Conservation (phyloP, 768 basidiomycete species). For the Russula foetens region DNA sequence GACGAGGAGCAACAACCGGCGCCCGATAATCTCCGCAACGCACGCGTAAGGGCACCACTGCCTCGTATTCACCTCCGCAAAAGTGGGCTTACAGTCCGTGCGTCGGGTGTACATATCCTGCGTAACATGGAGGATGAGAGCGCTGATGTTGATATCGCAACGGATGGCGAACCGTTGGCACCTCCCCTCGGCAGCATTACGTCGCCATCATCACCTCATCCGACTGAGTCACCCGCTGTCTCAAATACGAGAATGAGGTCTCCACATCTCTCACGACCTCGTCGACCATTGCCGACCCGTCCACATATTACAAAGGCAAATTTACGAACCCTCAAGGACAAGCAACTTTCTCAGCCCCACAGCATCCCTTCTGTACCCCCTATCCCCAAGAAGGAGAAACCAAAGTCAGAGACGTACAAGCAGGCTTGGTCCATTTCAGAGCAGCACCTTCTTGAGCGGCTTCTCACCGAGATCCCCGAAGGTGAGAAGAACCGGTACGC, state of each 20-base stretch:
- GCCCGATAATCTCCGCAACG: conserved; percentile 34
- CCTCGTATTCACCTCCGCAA: conserved; percentile 46
- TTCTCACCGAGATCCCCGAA: conserved; percentile 69
- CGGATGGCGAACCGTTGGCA: conserved; percentile 2
- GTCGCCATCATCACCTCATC: not conserved
- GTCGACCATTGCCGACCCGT: not conserved
- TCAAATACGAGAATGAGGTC: not conserved
- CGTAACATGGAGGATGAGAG: conserved; percentile 54
- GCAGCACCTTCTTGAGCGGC: conserved; percentile 66
- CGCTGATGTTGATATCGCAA: conserved; percentile 48
- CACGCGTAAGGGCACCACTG: conserved; percentile 44
- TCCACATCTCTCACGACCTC: conserved; percentile 1
- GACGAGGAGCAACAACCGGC: conserved; percentile 32
- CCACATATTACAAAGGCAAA: conserved; percentile 8
- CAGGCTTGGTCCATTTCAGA: conserved; percentile 70
- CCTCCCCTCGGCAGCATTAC: not conserved
- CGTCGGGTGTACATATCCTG: conserved; percentile 43
- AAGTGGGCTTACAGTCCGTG: conserved; percentile 21
- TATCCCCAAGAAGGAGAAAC: conserved; percentile 26
- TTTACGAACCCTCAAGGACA: not conserved
- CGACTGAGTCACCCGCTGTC: not conserved
- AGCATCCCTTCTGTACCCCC: not conserved
- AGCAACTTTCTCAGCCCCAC: not conserved
- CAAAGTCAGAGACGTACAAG: conserved; percentile 72
- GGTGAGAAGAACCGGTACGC: conserved; percentile 66